Evolutionary conservation across 1,284 basidiomycete genomes (phyloP), one percentile per base, ranked within the genome.

Genomic region (Porodaedalea pini): DNA sequence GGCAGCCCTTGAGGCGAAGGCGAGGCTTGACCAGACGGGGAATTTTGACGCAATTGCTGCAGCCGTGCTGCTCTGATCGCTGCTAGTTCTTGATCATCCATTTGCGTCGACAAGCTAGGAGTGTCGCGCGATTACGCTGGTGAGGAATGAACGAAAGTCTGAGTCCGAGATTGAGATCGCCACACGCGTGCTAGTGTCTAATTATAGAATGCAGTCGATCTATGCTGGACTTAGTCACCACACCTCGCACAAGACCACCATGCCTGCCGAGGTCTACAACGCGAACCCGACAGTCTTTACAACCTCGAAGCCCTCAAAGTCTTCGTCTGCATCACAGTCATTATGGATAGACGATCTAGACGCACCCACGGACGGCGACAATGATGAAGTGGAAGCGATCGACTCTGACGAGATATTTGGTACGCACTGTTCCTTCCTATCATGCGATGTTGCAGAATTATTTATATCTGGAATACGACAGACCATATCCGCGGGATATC

Each of bases 401-500:
- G 86, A 89, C 70, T 75, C 79, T 61, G 80, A 85, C 45, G 85
- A 88, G 67, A 79, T 89, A 59, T 90, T 81, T 63, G 85, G 86
- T 85, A 62, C 60, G 66, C 41, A 39, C 34, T 65, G 21, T 37
- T 10, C 43, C n/a, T 25, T 44, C 10, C 6, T 36, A n/a, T 51
- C 62, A 48, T 52, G 6, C 10, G 43, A 41, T 58, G 44, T 25
- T 29, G 56, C 23, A 21, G 8, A 48, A 27, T 48, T 40, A 25
- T 29, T 52, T 34, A 45, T 49, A 41, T 31, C 13, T 31, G 17
- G n/a, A 19, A 34, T 15, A 21, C 19, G 45, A 21, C 62, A 95
- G 93, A 98, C 64, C 83, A 99, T 10, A 88, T 99, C 53, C 83
- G 94, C 49, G 89, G 86, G 2, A 97, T 99, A 56, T 90, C 90